Conservation (phyloP, 495 filamentous ascomycete genomes). For the Penicillium arizonense region DNA sequence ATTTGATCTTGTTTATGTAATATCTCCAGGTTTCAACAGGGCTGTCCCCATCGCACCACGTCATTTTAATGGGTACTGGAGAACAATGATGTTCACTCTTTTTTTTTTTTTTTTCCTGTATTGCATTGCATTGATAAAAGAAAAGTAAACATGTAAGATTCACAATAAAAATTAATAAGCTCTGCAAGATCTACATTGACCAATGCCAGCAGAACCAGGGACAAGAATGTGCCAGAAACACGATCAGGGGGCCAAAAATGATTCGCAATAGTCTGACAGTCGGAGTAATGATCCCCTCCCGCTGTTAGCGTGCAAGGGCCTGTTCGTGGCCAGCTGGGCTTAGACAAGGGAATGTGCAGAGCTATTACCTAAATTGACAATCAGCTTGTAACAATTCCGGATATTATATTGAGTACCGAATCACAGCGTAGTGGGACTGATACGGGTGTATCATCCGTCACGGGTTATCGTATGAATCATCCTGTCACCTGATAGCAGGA, state of each 20-base stretch:
- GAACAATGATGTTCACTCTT: neutral
- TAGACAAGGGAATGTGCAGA: neutral
- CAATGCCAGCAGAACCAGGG: constrained; percentile 10
- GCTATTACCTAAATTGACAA: neutral
- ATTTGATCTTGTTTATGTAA: neutral
- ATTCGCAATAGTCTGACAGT: constrained; percentile 5
- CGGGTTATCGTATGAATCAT: neutral
- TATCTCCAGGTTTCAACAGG: no score
- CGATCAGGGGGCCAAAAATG: constrained; percentile 5
- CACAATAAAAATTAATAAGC: no score
- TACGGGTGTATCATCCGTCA: no score
- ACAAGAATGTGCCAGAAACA: constrained; percentile 20
- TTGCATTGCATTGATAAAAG: no score
- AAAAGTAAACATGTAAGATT: no score
- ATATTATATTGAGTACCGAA: no score
- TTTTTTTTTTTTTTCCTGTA: neutral
- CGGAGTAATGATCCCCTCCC: constrained; percentile 26
- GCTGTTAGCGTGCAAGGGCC: constrained; percentile 20
- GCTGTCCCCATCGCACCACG: neutral
- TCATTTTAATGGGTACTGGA: neutral
- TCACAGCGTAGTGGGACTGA: no score
- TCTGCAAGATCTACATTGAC: no score
- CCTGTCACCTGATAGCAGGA: neutral
- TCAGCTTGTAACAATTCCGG: neutral
- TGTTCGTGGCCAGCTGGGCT: constrained; percentile 13